These are phyloP conservation scores for Berberis vulgaris DNA, from an alignment of 164 flowering plant genomes.

Conservation along the genomic window DNA sequence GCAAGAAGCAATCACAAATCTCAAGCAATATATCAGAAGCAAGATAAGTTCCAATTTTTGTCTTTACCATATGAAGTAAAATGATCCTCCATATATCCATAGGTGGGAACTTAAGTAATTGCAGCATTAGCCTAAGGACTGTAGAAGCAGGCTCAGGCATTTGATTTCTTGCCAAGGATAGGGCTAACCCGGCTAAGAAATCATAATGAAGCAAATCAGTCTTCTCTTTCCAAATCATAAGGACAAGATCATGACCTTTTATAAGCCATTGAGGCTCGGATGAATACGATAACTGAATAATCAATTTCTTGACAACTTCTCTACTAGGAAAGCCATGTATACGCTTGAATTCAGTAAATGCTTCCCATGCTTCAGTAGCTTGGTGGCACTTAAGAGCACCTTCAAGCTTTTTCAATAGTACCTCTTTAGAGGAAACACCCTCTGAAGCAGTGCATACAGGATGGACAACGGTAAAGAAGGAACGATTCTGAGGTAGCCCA, in stretches of 20 bases:
- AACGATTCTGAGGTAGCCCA: too few species aligned
- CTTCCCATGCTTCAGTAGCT: slow-evolving; percentile 57
- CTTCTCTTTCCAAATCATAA: slow-evolving; percentile 28
- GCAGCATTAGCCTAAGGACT: slow-evolving; percentile 52
- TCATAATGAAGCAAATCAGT: slow-evolving; percentile 34
- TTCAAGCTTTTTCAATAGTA: slow-evolving; percentile 50
- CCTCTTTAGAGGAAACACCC: slow-evolving; percentile 28
- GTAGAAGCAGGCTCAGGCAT: slow-evolving; percentile 52
- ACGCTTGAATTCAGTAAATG: slow-evolving; percentile 40
- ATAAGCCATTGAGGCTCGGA: slow-evolving; percentile 38
- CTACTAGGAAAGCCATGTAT: slow-evolving; percentile 51
- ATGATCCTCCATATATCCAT: slow-evolving; percentile 29
- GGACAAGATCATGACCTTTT: slow-evolving; percentile 52
- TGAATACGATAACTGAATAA: slow-evolving; percentile 51
- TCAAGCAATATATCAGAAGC: slow-evolving; percentile 71
- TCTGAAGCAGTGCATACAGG: too few species aligned
- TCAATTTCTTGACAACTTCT: slow-evolving; percentile 27
- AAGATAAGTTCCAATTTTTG: slow-evolving; percentile 48
- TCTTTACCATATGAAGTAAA: slow-evolving; percentile 68
- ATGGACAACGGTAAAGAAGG: too few species aligned
- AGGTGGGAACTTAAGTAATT: slow-evolving; percentile 28
- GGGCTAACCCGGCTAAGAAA: slow-evolving; percentile 32
- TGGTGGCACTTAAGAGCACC: slow-evolving; percentile 34
- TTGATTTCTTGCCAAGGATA: slow-evolving; percentile 64
- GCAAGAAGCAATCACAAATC: slow-evolving; percentile 35